phyloP scores from a whole-genome alignment of 2,329 filamentous ascomycete species.

The Canariomyces notabilis region DNA sequence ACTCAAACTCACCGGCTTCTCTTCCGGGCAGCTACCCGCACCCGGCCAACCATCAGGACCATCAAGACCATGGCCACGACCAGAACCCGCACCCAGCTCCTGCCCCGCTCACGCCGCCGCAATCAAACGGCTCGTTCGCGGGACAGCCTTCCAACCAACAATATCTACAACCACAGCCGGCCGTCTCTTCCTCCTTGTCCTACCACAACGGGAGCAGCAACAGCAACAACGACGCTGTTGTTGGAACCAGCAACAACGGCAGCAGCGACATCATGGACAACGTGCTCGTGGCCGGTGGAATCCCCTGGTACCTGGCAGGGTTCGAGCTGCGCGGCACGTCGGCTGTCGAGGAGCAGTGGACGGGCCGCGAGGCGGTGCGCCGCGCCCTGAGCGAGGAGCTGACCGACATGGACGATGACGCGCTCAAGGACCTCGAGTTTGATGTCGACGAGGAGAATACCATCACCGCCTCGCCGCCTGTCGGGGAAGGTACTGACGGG shows the following conservation, averaged over 20 bases:
- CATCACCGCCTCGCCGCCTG: slow-evolving; percentile 29
- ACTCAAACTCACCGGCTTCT: slow-evolving; percentile 23
- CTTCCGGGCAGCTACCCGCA: slow-evolving; percentile 14
- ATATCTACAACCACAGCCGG: slow-evolving; percentile 7
- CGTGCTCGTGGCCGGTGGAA: slow-evolving; percentile 65
- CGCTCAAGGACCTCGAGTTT: slow-evolving; percentile 64
- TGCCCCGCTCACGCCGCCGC: slow-evolving; percentile 61
- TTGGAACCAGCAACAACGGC: not conserved
- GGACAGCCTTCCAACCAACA: slow-evolving; percentile 27
- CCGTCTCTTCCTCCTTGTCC: not conserved
- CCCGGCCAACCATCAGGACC: too few species aligned
- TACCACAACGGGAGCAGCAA: slow-evolving; percentile 28
- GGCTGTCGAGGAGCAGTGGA: slow-evolving; percentile 69
- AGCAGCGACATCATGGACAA: too few species aligned
- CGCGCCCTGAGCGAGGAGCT: slow-evolving; percentile 73
- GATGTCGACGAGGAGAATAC: slow-evolving; percentile 46
- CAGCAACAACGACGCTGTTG: not conserved
- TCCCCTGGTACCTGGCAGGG: slow-evolving; percentile 81
- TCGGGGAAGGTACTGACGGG: not conserved
- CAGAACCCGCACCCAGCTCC: slow-evolving; percentile 20
- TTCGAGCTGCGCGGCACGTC: slow-evolving; percentile 79
- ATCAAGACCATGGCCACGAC: slow-evolving; percentile 23
- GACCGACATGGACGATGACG: slow-evolving; percentile 88
- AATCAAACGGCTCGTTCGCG: slow-evolving; percentile 55
- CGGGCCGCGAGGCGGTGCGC: slow-evolving; percentile 61